Evolutionary conservation across 1,139 yeast genomes (phyloP), one percentile per base, ranked within the genome.

Genomic region (Zygotorulaspora mrakii): DNA sequence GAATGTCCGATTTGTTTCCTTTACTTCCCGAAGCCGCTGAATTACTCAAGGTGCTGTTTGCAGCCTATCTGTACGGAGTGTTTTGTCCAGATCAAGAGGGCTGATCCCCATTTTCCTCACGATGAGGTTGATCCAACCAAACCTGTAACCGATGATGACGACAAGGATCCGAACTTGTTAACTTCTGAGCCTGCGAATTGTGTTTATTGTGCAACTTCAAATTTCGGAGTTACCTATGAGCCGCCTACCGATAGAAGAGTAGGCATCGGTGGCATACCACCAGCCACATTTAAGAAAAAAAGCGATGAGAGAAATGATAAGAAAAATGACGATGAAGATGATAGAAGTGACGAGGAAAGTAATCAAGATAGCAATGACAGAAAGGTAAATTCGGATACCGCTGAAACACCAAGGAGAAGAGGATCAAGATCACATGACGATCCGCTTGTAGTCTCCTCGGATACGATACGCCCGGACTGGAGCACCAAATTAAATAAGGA

Each of bases 1-100:
- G 98, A 91, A 57, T 91, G 98, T 61, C 97, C 98, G 8, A 91
- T 91, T 50, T 91, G 98, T 59, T 91, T 91, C 61, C 71, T 91
- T 16, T 86, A 74, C 58, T 86, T 82, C 59, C 98, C 98, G 1
- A 71, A 74, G 33, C 77, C 79, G 54, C 66, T 89, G 50, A 91
- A 91, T 65, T 63, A 74, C 37, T 82, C 95, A n/a, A 71, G 95
- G 34, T 91, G 98, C 62, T 91, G 98, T 61, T 74, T 77, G 36
- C 97, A 91, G 61, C 91, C 95, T 2, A 88, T 91, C 16, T 91
- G 98, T 64, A 76, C 96, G 1, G 98, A 91, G 64, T 91, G 98
- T 62, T 91, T 91, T 73, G 96, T 89, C 6, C 97, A 89, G 62
- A 88, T 91, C 59, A 88, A 85, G 62, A 73, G 98, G 44, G 70